These are phyloP conservation scores for Paradendryphiella salina DNA, from an alignment of 2,329 filamentous ascomycete species.

Conservation along the genomic window DNA sequence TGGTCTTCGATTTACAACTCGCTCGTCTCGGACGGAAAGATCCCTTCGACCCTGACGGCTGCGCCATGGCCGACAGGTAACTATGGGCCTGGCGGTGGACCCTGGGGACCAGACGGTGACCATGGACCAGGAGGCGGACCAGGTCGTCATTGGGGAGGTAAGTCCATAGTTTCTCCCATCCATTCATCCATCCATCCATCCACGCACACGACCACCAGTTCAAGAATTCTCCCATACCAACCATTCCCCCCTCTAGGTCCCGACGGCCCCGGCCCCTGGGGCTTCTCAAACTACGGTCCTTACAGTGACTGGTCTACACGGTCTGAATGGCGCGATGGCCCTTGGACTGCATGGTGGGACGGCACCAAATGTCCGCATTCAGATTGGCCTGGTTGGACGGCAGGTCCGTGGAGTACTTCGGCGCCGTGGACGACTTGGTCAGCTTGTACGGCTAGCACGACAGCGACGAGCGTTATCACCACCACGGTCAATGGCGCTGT, in stretches of 20 bases:
- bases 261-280: constrained; percentile 34
- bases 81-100: constrained; percentile 28
- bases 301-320: constrained; percentile 37
- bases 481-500: constrained; percentile 31
- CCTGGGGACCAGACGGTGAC: constrained; percentile 17
- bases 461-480: constrained; percentile 36
- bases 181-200: not conserved
- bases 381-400: constrained; percentile 47
- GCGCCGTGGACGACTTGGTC: constrained; percentile 46
- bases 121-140: constrained; percentile 9
- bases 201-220: no score
- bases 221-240: not conserved
- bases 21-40: constrained; percentile 28
- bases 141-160: constrained; percentile 27
- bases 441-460: constrained; percentile 40
- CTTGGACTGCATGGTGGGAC: constrained; percentile 46
- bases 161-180: no score
- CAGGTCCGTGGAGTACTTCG: constrained; percentile 39
- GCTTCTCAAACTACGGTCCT: constrained; percentile 32
- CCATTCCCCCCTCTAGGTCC: constrained; percentile 11
- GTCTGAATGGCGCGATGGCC: constrained; percentile 32
- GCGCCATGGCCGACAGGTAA: constrained; percentile 29
- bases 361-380: constrained; percentile 35
- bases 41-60: constrained; percentile 32
- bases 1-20: constrained; percentile 37